Evolutionary conservation across 192 early-diverging fungal genomes (phyloP).

Genomic region (Backusella circina): DNA sequence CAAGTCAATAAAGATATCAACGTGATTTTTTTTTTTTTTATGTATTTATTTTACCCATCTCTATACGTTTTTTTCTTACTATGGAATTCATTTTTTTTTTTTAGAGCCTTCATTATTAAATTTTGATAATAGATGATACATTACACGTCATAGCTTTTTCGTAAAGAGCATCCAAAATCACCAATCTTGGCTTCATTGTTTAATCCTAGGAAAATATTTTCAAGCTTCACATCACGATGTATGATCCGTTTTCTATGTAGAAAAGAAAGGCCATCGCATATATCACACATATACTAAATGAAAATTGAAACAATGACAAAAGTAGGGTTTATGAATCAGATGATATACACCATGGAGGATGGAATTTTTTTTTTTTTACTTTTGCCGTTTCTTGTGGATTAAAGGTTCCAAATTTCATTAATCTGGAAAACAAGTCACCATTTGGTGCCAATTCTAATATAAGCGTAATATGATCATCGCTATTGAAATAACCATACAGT

Average conservation of each 20-base stretch:
- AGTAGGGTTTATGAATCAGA: too few species aligned
- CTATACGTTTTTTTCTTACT: too few species aligned
- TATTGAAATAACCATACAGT: background rate
- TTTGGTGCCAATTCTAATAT: background rate
- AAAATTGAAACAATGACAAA: too few species aligned
- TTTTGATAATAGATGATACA: background rate
- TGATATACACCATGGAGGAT: too few species aligned
- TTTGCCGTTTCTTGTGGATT: background rate
- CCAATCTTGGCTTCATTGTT: background rate
- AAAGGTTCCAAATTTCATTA: background rate
- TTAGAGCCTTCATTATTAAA: too few species aligned
- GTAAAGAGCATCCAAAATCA: background rate
- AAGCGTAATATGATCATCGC: background rate
- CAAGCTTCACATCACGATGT: background rate
- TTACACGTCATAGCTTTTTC: background rate
- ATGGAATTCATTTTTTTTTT: too few species aligned
- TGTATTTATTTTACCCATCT: too few species aligned
- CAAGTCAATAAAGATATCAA: background rate
- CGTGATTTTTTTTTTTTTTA: too few species aligned
- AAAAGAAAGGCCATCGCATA: background rate
- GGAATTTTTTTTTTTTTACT: too few species aligned
- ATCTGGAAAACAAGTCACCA: background rate
- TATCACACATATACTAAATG: background rate
- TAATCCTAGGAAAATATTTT: background rate
- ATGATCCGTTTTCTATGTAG: background rate